These are phyloP conservation scores for Hypomontagnella submonticulosa DNA, from an alignment of 495 filamentous ascomycete genomes.

Conservation along the genomic window DNA sequence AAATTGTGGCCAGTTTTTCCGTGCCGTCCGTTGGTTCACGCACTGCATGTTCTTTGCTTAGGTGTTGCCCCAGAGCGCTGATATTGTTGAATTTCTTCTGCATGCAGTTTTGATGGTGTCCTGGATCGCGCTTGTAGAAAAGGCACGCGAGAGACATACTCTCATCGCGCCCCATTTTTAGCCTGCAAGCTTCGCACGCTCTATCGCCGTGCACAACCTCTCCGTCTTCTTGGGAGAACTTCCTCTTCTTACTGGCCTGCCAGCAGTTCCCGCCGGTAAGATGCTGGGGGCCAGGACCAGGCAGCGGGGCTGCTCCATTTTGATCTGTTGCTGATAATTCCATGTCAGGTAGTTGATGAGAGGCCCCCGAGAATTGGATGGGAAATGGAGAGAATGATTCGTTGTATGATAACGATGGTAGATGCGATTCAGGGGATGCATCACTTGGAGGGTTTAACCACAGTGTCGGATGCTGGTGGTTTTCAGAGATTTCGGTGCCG, in stretches of 20 bases:
- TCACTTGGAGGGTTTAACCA: too few relatives aligned
- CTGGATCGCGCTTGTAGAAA: conserved; percentile 41
- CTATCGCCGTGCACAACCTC: not conserved
- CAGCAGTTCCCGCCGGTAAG: not conserved
- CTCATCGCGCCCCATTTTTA: not conserved
- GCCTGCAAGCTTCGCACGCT: conserved; percentile 18
- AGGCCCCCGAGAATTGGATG: too few relatives aligned
- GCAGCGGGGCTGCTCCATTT: not conserved
- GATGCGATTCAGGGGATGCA: too few relatives aligned
- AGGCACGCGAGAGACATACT: conserved; percentile 31
- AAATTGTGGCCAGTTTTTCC: conserved; percentile 20
- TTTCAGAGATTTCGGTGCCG: too few relatives aligned
- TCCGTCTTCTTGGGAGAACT: not conserved
- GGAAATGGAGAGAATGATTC: too few relatives aligned
- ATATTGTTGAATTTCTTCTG: conserved; percentile 32
- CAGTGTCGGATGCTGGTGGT: too few relatives aligned
- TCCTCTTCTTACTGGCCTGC: conserved; percentile 6
- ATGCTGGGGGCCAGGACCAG: not conserved
- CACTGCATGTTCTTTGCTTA: conserved; percentile 18
- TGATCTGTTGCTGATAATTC: not conserved
- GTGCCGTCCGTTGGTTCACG: conserved; percentile 31
- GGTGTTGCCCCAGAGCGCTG: conserved; percentile 33
- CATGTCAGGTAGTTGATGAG: too few relatives aligned
- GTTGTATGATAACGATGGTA: too few relatives aligned
- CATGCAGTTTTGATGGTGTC: conserved; percentile 11